Base-by-base conservation (phyloP, 768 basidiomycete species). In the Imleria badia region DNA sequence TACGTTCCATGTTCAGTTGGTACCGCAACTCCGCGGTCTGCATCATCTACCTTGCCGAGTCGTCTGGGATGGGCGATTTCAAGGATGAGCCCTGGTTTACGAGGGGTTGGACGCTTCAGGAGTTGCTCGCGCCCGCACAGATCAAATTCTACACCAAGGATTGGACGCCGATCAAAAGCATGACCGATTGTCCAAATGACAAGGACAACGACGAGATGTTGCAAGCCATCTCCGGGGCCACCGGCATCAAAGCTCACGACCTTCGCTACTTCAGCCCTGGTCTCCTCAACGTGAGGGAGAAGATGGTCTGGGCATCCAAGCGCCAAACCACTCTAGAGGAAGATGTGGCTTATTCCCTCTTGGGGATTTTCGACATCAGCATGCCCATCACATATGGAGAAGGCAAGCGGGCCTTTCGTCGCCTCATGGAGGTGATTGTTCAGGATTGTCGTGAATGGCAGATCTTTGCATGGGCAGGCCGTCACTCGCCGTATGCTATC, bases 251-350 rank as follows among this genome's bases (percentile, higher is more conserved):
- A 6, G 23, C 3, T 1, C 1, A 30, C 6, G 51, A 54, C 26
- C 44, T 56, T 17, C 40, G 40, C 13, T 13, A 47, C 26, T 56
- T 56, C 17, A 46, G 55, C 23, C 55, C 52, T 8, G 52, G 51
- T 35, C 52, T 54, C 19, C 45, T 54, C 34, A 31, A 46, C 3
- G 55, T 56, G 12, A 12, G 45, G 19, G 55, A 56, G n/a, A 56
- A 54, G 51, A 56, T 54, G 55, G 45, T 54, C 19, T 56, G 55
- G 45, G 55, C 55, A 3, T 54, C 54, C 20, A 54, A 29, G 15
- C 54, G 55, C 19, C 33, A 42, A 19, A 54, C 51, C 5, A 46
- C 45, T 0, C 20, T 54, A n/a, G 45, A 38, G 12, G 52, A 55
- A 36, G 55, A 56, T 17, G 8, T 38, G 2, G 52, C 55, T 5